Conservation (phyloP, 2,329 filamentous ascomycete genomes). For the Leptographium lundbergii region DNA sequence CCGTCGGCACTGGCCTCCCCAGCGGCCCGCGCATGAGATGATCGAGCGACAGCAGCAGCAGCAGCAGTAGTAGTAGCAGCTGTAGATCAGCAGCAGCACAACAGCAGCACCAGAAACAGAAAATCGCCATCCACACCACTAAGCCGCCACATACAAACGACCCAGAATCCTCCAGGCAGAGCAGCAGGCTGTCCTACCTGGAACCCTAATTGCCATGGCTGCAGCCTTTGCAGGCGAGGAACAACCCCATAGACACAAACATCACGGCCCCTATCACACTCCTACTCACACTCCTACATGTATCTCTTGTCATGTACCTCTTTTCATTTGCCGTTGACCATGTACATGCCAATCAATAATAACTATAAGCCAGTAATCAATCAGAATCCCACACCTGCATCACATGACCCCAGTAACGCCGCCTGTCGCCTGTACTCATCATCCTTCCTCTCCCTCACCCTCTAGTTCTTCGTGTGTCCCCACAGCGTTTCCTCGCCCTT, state of each 20-base stretch:
- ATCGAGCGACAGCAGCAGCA: constrained; percentile 8
- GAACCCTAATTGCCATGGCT: not conserved
- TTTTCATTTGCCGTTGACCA: not conserved
- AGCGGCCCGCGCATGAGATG: constrained; percentile 28
- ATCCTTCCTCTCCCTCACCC: not conserved
- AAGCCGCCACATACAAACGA: too few relatives aligned
- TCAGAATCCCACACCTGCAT: not conserved
- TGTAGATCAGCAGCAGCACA: not conserved
- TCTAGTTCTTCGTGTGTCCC: constrained; percentile 5
- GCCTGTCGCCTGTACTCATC: not conserved
- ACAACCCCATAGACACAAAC: not conserved
- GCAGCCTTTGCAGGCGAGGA: not conserved
- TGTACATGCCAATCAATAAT: not conserved
- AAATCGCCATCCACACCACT: not conserved
- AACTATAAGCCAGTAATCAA: not conserved
- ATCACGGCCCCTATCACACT: not conserved
- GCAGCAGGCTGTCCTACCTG: not conserved
- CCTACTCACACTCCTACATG: not conserved
- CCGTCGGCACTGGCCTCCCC: constrained; percentile 24
- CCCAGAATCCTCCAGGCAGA: not conserved
- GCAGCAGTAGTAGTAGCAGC: too few relatives aligned
- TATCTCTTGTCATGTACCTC: not conserved
- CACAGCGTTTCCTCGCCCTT: constrained; percentile 6
- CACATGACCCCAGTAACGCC: not conserved
- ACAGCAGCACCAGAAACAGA: not conserved